These are phyloP conservation scores for Fusarium piperis DNA, from an alignment of 2,329 filamentous ascomycete genomes.

Conservation along the genomic window DNA sequence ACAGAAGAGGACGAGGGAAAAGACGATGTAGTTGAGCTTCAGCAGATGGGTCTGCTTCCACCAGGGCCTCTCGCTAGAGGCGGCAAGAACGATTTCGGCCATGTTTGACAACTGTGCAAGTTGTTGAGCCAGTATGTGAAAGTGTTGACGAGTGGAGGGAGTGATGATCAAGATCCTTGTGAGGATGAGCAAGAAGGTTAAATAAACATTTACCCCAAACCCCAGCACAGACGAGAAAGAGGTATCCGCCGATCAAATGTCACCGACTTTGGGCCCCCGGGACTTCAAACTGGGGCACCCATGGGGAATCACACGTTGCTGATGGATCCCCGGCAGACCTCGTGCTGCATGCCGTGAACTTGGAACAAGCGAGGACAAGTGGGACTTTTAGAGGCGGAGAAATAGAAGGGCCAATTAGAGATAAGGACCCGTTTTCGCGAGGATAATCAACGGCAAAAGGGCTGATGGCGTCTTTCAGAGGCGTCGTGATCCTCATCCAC, in stretches of 20 bases:
- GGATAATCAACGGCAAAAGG: neutral
- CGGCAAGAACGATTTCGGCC: neutral
- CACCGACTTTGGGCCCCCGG: conserved; percentile 2
- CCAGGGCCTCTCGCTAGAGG: conserved; percentile 19
- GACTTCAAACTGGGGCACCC: conserved; percentile 4
- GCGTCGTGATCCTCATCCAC: neutral
- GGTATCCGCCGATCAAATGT: neutral
- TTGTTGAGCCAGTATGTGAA: neutral
- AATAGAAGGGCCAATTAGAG: neutral
- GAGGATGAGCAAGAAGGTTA: neutral
- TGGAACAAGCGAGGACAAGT: neutral
- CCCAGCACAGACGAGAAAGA: neutral
- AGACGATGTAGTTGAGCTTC: conserved; percentile 29
- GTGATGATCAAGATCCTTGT: neutral
- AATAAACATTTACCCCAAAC: neutral
- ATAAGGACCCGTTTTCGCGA: neutral
- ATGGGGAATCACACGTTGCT: conserved; percentile 24
- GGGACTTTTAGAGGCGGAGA: neutral
- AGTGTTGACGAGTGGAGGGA: neutral
- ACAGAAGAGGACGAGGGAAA: conserved; percentile 28
- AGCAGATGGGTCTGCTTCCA: conserved; percentile 19
- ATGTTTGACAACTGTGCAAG: neutral
- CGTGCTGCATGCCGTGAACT: neutral
- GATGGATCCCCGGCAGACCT: neutral
- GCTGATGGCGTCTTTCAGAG: neutral